phyloP scores from a whole-genome alignment of 371 early-diverging fungal species.

The Thermomucor indicae-seudaticae region DNA sequence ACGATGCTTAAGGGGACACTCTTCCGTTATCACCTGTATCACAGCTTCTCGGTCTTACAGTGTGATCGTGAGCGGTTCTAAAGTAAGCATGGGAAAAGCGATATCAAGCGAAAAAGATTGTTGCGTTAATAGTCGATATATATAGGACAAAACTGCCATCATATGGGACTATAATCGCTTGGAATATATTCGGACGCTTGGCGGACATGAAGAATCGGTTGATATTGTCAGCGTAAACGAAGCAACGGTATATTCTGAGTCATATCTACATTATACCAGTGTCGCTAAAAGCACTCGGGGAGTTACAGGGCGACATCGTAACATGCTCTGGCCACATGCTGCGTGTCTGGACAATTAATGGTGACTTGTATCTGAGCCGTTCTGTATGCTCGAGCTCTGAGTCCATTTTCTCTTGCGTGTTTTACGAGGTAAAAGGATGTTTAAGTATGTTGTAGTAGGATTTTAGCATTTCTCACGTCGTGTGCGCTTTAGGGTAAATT shows the following conservation, averaged over 20 bases:
- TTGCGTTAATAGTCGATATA: not conserved
- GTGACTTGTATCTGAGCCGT: slow-evolving; percentile 59
- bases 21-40: slow-evolving; percentile 50
- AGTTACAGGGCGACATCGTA: slow-evolving; percentile 62
- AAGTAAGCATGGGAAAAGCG: slow-evolving; percentile 31
- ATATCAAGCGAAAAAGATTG: not conserved
- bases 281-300: not conserved
- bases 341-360: slow-evolving; percentile 72
- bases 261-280: not conserved
- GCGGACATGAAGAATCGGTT: slow-evolving; percentile 56
- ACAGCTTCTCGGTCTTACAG: slow-evolving; percentile 65
- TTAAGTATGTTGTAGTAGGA: no score
- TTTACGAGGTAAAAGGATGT: slow-evolving; percentile 44
- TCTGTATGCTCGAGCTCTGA: slow-evolving; percentile 54
- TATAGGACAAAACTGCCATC: slow-evolving; percentile 64
- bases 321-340: slow-evolving; percentile 60
- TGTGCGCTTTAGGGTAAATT: slow-evolving; percentile 43
- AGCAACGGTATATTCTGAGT: slow-evolving; percentile 36
- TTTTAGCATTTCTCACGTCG: no score
- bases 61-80: slow-evolving; percentile 64
- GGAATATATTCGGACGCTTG: slow-evolving; percentile 60
- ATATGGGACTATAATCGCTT: slow-evolving; percentile 75
- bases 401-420: slow-evolving; percentile 52
- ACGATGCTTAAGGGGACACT: slow-evolving; percentile 68
- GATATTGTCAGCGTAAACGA: slow-evolving; percentile 57